Evolutionary conservation across 164 flowering plant genomes (phyloP).

Genomic region (Magnolia officinalis): DNA sequence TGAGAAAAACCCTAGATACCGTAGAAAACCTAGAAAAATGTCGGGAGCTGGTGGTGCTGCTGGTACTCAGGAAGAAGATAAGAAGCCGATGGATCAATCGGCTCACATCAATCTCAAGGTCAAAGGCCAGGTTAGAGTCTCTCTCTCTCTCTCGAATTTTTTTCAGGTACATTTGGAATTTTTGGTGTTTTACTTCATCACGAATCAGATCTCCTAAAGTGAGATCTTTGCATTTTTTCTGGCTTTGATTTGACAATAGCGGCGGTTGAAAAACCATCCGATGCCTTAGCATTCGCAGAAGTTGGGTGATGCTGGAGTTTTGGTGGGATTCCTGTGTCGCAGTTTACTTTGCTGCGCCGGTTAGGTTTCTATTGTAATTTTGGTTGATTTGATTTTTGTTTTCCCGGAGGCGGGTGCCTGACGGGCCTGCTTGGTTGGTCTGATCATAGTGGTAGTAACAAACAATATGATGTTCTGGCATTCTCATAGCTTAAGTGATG

Average conservation of each 20-base stretch:
- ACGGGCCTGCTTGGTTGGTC: too few species aligned
- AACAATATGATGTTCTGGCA: too few species aligned
- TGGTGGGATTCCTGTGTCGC: too few species aligned
- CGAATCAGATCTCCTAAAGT: neutral
- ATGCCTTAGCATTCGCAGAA: too few species aligned
- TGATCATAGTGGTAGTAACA: too few species aligned
- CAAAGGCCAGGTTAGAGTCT: conserved; percentile 19
- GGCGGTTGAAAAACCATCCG: too few species aligned
- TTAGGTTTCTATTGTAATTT: too few species aligned
- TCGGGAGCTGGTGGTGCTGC: conserved; percentile 7
- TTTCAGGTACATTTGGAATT: neutral
- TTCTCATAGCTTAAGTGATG: too few species aligned
- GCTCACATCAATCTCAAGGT: conserved; percentile 23
- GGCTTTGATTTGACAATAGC: neutral
- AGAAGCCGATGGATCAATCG: conserved; percentile 17
- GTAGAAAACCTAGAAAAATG: neutral
- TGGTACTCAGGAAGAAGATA: conserved; percentile 16
- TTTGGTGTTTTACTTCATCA: neutral
- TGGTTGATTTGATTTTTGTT: too few species aligned
- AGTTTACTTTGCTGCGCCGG: too few species aligned
- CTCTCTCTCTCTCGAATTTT: neutral
- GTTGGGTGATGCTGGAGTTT: too few species aligned
- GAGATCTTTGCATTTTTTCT: neutral
- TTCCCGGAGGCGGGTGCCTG: too few species aligned
- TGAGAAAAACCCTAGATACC: neutral